Evolutionary conservation across 164 flowering plant genomes (phyloP).

Genomic region (Houttuynia cordata): DNA sequence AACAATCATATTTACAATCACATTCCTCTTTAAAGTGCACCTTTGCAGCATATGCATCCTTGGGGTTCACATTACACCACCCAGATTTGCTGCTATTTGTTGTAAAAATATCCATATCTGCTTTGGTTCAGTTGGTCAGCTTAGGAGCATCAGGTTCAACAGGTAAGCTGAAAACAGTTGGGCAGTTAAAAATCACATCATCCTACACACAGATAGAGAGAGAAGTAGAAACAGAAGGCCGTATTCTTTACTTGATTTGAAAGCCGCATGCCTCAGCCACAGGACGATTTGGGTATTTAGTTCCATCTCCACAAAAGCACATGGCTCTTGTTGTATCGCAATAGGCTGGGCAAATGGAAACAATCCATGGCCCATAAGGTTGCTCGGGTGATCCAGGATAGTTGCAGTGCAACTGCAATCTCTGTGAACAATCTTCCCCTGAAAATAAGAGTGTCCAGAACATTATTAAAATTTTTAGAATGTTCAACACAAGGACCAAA

Average conservation of each 20-base stretch:
- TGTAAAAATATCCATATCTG: slow-evolving; percentile 64
- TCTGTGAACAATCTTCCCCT: slow-evolving; percentile 84
- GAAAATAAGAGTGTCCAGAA: too few species aligned
- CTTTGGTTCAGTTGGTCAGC: slow-evolving; percentile 56
- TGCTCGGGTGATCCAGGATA: slow-evolving; percentile 37
- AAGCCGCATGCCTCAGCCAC: slow-evolving; percentile 91
- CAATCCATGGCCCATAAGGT: slow-evolving; percentile 92
- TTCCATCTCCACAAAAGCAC: slow-evolving; percentile 98
- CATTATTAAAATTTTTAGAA: too few species aligned
- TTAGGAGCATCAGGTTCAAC: slow-evolving; percentile 46
- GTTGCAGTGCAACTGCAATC: slow-evolving; percentile 58
- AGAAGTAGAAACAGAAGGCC: not conserved
- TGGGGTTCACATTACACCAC: slow-evolving; percentile 96
- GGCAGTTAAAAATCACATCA: not conserved
- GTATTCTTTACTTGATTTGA: slow-evolving; percentile 45
- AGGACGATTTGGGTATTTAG: slow-evolving; percentile 97
- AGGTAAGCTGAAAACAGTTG: slow-evolving; percentile 38
- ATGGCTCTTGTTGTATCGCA: slow-evolving; percentile 92
- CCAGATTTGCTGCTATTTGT: slow-evolving; percentile 64
- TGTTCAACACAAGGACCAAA: not conserved
- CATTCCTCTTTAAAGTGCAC: slow-evolving; percentile 70
- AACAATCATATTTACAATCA: slow-evolving; percentile 91
- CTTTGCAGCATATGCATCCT: slow-evolving; percentile 56
- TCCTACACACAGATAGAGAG: not conserved
- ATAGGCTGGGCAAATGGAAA: slow-evolving; percentile 75